These are phyloP conservation scores for Cystobasidiaceae sp. DNA, from an alignment of 1,284 basidiomycete genomes.

Conservation along the genomic window DNA sequence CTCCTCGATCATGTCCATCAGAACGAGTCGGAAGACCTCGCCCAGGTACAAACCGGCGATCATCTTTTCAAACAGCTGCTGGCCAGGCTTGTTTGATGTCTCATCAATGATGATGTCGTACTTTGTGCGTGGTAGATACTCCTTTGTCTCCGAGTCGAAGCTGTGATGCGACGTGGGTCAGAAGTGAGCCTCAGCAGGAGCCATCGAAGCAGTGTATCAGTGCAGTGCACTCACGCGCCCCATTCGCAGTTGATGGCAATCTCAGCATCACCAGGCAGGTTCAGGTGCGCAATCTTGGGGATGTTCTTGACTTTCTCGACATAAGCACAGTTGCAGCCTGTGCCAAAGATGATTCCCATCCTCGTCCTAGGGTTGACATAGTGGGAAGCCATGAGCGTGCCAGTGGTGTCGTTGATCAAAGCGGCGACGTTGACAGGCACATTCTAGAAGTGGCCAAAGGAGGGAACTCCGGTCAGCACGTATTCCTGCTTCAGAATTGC, in stretches of 20 bases:
- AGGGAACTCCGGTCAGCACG: background rate
- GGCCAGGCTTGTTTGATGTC: slow-evolving; percentile 89
- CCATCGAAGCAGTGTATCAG: background rate
- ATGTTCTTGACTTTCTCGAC: slow-evolving; percentile 71
- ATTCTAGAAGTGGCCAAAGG: slow-evolving; percentile 44
- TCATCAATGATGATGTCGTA: slow-evolving; percentile 92
- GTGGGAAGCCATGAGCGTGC: slow-evolving; percentile 91
- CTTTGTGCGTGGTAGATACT: slow-evolving; percentile 79
- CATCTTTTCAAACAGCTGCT: slow-evolving; percentile 96
- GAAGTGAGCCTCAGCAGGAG: too few relatives aligned
- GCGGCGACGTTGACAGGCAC: slow-evolving; percentile 71
- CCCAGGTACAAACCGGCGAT: slow-evolving; percentile 97
- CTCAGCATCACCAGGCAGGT: slow-evolving; percentile 58
- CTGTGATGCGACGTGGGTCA: background rate
- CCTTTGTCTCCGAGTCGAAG: slow-evolving; percentile 93
- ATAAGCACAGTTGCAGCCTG: slow-evolving; percentile 90
- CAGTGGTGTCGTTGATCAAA: slow-evolving; percentile 94
- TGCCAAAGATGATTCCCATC: slow-evolving; percentile 95
- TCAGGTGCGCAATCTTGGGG: slow-evolving; percentile 67
- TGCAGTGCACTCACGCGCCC: slow-evolving; percentile 49
- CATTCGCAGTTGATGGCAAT: slow-evolving; percentile 99
- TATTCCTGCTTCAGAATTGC: background rate
- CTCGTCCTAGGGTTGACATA: slow-evolving; percentile 87
- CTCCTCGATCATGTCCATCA: slow-evolving; percentile 93
- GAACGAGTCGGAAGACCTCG: slow-evolving; percentile 86